These are phyloP conservation scores for Aspergillus candidus DNA, from an alignment of 2,329 filamentous ascomycete genomes.

Conservation along the genomic window DNA sequence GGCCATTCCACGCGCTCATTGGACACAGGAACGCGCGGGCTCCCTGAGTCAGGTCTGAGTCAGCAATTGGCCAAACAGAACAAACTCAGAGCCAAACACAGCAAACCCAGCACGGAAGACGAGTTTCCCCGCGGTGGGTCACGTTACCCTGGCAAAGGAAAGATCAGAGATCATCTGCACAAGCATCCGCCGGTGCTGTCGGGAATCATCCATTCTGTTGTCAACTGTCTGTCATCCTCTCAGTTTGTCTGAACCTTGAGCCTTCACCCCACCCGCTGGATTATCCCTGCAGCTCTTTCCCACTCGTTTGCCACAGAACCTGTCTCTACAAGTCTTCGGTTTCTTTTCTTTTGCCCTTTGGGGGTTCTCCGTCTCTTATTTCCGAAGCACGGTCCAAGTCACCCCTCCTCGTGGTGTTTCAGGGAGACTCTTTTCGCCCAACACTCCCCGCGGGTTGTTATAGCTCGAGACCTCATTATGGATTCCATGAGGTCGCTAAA, in stretches of 20 bases:
- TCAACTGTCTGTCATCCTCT: not conserved
- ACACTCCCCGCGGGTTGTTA: slow-evolving; percentile 7
- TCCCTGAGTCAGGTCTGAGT: slow-evolving; percentile 17
- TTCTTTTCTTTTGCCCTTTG: not conserved
- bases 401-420: slow-evolving; percentile 14
- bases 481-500: slow-evolving; percentile 61
- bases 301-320: too few species aligned
- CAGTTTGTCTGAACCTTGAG: not conserved
- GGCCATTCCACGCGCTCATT: slow-evolving; percentile 32
- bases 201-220: not conserved
- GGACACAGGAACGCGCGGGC: slow-evolving; percentile 16
- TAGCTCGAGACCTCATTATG: slow-evolving; percentile 37
- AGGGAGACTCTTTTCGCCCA: slow-evolving; percentile 1
- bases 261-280: slow-evolving; percentile 3
- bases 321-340: not conserved
- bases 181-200: slow-evolving; percentile 3
- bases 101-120: slow-evolving; percentile 16
- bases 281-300: slow-evolving; percentile 4
- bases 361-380: not conserved
- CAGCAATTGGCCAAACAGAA: slow-evolving; percentile 15
- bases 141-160: slow-evolving; percentile 35
- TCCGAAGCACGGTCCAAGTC: slow-evolving; percentile 15
- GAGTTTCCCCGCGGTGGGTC: slow-evolving; percentile 31
- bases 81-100: slow-evolving; percentile 7
- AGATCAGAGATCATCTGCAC: slow-evolving; percentile 23